A percentile compares a stretch with the other conserved stretches of the same genome.
Evolutionary conservation across 2,329 filamentous ascomycete species (phyloP).

Genomic region (Chrysoporthe cubensis): DNA sequence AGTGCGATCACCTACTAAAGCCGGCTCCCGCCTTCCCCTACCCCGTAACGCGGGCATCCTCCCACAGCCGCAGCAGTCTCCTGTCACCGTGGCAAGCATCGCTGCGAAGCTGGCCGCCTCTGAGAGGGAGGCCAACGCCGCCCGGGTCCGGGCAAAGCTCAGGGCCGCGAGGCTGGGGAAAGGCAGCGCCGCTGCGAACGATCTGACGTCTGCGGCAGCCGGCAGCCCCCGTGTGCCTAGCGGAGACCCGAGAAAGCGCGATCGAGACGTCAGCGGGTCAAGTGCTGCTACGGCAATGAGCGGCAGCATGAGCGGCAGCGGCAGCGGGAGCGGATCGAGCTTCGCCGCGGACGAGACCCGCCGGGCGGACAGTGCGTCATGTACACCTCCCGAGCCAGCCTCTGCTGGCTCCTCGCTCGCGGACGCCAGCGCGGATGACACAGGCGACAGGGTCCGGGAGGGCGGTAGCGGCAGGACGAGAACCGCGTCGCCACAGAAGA

Average conservation of each 20-base stretch:
- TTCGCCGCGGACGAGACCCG: constrained; percentile 23
- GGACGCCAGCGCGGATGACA: not conserved
- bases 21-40: constrained; percentile 41
- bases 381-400: not conserved
- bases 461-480: constrained; percentile 11
- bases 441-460: not conserved
- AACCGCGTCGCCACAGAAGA: constrained; percentile 14
- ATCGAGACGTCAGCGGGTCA: constrained; percentile 12
- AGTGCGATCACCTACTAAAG: constrained; percentile 34
- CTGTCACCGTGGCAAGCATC: constrained; percentile 64
- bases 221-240: not conserved
- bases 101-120: constrained; percentile 67
- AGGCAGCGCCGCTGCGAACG: constrained; percentile 25
- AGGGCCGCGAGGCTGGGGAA: constrained; percentile 53
- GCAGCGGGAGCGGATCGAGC: constrained; percentile 17
- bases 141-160: constrained; percentile 65
- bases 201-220: constrained; percentile 27
- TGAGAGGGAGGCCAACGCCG: constrained; percentile 66
- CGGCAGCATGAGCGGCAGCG: constrained; percentile 17
- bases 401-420: not conserved
- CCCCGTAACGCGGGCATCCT: constrained; percentile 38
- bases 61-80: constrained; percentile 54
- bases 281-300: constrained; percentile 9
- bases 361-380: constrained; percentile 4
- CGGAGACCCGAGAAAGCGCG: constrained; percentile 27